Percentiles rank a stretch among this genome's conserved stretches.
phyloP scores from a whole-genome alignment of 2,329 filamentous ascomycete genomes.

The Sarocladium brachiariae region DNA sequence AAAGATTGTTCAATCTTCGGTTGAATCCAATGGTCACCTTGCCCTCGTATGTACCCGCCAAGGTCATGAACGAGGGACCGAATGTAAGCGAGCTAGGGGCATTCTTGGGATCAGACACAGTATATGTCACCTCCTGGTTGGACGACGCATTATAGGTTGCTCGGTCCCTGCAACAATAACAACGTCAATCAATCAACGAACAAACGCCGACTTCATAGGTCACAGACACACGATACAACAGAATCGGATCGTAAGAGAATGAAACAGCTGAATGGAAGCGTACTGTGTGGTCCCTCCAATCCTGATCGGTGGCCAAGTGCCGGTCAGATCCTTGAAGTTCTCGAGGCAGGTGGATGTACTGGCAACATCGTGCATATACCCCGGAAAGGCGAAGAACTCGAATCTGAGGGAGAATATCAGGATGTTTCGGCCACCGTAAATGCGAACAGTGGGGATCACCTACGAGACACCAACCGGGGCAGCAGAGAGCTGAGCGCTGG shows the following conservation, averaged over 20 bases:
- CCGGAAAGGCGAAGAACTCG: slow-evolving; percentile 51
- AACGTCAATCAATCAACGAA: background rate
- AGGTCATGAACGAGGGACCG: slow-evolving; percentile 43
- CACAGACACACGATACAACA: too few species aligned
- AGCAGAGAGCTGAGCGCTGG: slow-evolving; percentile 25
- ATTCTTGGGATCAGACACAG: slow-evolving; percentile 37
- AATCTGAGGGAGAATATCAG: slow-evolving; percentile 26
- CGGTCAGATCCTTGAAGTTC: slow-evolving; percentile 43
- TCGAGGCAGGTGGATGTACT: slow-evolving; percentile 43
- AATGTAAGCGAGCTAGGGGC: slow-evolving; percentile 44
- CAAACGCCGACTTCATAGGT: too few species aligned
- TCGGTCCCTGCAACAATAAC: slow-evolving; percentile 28
- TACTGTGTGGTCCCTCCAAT: slow-evolving; percentile 52
- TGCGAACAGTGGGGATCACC: slow-evolving; percentile 14
- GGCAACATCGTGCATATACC: slow-evolving; percentile 44
- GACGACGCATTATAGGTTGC: slow-evolving; percentile 41
- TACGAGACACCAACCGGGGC: slow-evolving; percentile 40
- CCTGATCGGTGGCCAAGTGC: slow-evolving; percentile 45
- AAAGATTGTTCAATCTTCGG: slow-evolving; percentile 42
- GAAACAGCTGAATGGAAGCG: too few species aligned
- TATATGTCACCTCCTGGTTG: slow-evolving; percentile 41
- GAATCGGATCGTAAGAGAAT: too few species aligned
- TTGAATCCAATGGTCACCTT: slow-evolving; percentile 47
- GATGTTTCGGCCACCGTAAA: background rate
- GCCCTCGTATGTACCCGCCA: slow-evolving; percentile 42